phyloP scores from a whole-genome alignment of 225 moss, liverwort and hornwort species.

The Rhytidiadelphus loreus region DNA sequence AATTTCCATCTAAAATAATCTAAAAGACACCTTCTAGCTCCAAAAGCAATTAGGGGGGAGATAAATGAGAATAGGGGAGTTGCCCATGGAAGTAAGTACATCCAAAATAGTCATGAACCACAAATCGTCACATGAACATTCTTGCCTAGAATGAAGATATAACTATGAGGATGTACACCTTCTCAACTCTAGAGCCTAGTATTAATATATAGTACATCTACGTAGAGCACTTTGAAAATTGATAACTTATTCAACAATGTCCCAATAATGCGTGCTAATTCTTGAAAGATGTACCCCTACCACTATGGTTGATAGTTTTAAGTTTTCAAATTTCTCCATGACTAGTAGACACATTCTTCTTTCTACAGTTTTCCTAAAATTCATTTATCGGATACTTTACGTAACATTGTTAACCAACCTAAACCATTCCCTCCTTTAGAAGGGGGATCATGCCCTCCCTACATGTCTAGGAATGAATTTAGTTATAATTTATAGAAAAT shows the following conservation, averaged over 20 bases:
- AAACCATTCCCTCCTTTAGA: not conserved
- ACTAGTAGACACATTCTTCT: not conserved
- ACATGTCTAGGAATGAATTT: not conserved
- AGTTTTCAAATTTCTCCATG: not conserved
- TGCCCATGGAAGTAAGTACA: not conserved
- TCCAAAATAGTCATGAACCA: not conserved
- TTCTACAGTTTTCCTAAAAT: not conserved
- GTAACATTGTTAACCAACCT: too few relatives aligned
- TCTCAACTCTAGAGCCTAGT: not conserved
- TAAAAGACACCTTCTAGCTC: too few relatives aligned
- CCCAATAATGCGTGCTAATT: not conserved
- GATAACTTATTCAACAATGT: not conserved
- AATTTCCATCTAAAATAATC: not conserved
- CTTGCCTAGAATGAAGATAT: not conserved
- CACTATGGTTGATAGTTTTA: not conserved
- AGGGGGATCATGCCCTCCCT: not conserved
- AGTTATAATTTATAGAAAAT: not conserved
- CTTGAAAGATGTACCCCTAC: accelerated
- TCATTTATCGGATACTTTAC: too few relatives aligned
- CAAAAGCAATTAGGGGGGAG: too few relatives aligned
- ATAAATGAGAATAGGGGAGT: too few relatives aligned
- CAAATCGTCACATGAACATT: not conserved
- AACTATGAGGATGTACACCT: not conserved
- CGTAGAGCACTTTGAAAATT: not conserved
- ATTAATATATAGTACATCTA: not conserved